Evolutionary conservation across 1,284 basidiomycete species (phyloP).

Genomic region (Malassezia caprae): DNA sequence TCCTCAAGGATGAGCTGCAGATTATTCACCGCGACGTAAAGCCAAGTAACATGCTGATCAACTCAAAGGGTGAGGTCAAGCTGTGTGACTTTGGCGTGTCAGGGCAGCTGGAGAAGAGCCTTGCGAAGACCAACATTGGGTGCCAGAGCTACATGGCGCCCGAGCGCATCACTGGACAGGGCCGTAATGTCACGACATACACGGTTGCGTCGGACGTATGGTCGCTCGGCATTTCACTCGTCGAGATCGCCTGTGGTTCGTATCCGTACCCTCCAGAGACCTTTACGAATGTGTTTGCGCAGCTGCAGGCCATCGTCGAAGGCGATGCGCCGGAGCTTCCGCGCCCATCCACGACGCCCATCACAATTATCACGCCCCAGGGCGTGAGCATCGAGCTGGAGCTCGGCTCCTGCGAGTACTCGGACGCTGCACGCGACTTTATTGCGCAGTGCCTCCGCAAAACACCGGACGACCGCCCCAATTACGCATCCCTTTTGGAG

Average conservation of each 20-base stretch:
- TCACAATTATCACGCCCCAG: neutral
- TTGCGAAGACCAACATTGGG: slow-evolving; percentile 97
- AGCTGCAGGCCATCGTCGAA: slow-evolving; percentile 88
- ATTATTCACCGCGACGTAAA: slow-evolving; percentile 98
- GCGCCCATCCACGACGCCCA: slow-evolving; percentile 12
- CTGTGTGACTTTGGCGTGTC: slow-evolving; percentile 97
- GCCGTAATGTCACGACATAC: slow-evolving; percentile 77
- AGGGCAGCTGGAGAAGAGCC: slow-evolving; percentile 85
- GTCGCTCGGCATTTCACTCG: slow-evolving; percentile 91
- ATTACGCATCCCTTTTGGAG: slow-evolving; percentile 69
- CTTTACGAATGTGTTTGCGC: slow-evolving; percentile 90
- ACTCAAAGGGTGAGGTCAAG: slow-evolving; percentile 78
- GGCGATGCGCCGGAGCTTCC: slow-evolving; percentile 82
- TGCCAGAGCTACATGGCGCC: slow-evolving; percentile 99
- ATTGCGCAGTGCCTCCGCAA: slow-evolving; percentile 44
- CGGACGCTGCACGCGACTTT: slow-evolving; percentile 44
- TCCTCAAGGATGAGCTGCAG: slow-evolving; percentile 88
- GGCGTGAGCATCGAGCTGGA: slow-evolving; percentile 9
- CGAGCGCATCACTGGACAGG: slow-evolving; percentile 89
- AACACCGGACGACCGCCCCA: slow-evolving; percentile 61
- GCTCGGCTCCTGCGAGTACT: slow-evolving; percentile 27
- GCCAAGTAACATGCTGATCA: slow-evolving; percentile 91
- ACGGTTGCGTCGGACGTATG: slow-evolving; percentile 95
- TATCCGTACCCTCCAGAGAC: slow-evolving; percentile 99
- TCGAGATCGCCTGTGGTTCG: slow-evolving; percentile 79